A percentile compares a stretch with the other conserved stretches of the same genome.
Evolutionary conservation across 352 stramenopile genomes (phyloP).

Genomic region (Lagenidium giganteum): DNA sequence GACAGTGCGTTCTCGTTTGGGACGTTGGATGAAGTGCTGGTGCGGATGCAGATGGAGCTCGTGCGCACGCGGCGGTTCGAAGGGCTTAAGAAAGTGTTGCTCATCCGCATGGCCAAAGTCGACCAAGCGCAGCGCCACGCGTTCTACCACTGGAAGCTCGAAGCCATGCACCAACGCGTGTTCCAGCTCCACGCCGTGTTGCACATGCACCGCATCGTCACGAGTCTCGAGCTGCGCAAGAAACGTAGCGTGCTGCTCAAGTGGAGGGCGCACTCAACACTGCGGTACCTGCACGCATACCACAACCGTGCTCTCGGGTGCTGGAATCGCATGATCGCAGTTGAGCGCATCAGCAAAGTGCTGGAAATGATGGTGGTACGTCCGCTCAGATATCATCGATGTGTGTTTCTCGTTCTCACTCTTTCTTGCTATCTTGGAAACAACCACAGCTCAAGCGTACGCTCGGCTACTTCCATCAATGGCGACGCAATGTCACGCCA

Average conservation of each 20-base stretch:
- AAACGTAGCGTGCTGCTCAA: slow-evolving; percentile 20
- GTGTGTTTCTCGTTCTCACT: too few species aligned
- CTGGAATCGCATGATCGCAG: slow-evolving; percentile 50
- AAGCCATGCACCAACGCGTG: slow-evolving; percentile 14
- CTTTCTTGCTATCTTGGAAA: too few species aligned
- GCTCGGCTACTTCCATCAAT: slow-evolving; percentile 28
- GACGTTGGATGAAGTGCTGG: slow-evolving; percentile 40
- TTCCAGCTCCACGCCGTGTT: slow-evolving; percentile 20
- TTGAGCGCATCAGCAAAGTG: slow-evolving; percentile 38
- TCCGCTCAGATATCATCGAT: neutral
- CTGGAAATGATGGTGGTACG: slow-evolving; percentile 25
- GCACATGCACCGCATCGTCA: slow-evolving; percentile 24
- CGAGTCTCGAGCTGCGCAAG: slow-evolving; percentile 21
- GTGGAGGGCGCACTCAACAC: slow-evolving; percentile 24
- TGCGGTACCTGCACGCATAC: slow-evolving; percentile 25
- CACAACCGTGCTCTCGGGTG: slow-evolving; percentile 32
- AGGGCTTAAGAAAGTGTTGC: slow-evolving; percentile 39
- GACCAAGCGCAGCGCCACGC: slow-evolving; percentile 19
- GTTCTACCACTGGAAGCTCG: slow-evolving; percentile 37
- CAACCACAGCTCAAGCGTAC: slow-evolving; percentile 31
- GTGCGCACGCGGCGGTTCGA: slow-evolving; percentile 45
- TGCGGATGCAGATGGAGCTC: slow-evolving; percentile 41
- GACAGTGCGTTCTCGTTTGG: slow-evolving; percentile 11
- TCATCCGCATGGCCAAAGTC: slow-evolving; percentile 31
- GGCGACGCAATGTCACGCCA: slow-evolving; percentile 9